phyloP scores from a whole-genome alignment of 768 basidiomycete genomes.

The Panaeolus cyanescens region DNA sequence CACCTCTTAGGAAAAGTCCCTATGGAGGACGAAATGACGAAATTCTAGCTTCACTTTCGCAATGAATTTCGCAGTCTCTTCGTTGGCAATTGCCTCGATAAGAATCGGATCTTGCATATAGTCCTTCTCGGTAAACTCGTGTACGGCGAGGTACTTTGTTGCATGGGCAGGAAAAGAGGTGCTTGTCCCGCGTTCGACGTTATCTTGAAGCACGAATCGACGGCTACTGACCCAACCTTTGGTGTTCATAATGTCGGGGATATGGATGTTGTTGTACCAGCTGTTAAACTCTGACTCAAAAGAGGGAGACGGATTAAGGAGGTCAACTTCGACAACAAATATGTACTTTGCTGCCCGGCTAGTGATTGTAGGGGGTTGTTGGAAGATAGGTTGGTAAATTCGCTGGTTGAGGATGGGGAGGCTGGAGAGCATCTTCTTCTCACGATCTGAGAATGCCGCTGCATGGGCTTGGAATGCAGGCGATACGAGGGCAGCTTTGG shows the following conservation, averaged over 20 bases:
- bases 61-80: too few species aligned
- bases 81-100: too few species aligned
- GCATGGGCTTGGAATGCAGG: slow-evolving; percentile 15
- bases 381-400: slow-evolving; percentile 21
- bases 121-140: not conserved
- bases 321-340: slow-evolving; percentile 17
- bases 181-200: slow-evolving; percentile 7
- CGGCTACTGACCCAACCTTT: slow-evolving; percentile 32
- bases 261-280: slow-evolving; percentile 39
- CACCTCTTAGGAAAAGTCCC: too few species aligned
- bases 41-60: too few species aligned
- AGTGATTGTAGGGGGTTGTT: slow-evolving; percentile 11
- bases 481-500: slow-evolving; percentile 8
- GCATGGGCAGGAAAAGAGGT: not conserved
- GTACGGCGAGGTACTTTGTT: not conserved
- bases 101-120: too few species aligned
- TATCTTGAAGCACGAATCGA: slow-evolving; percentile 28
- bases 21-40: too few species aligned
- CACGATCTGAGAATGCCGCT: slow-evolving; percentile 23
- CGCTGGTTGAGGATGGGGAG: slow-evolving; percentile 26
- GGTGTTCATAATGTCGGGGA: slow-evolving; percentile 26
- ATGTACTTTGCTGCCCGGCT: slow-evolving; percentile 23
- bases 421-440: slow-evolving; percentile 23
- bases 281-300: slow-evolving; percentile 32
- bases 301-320: slow-evolving; percentile 17